Base-by-base conservation (phyloP, 1,284 basidiomycete species). In the Ustilago tritici region DNA sequence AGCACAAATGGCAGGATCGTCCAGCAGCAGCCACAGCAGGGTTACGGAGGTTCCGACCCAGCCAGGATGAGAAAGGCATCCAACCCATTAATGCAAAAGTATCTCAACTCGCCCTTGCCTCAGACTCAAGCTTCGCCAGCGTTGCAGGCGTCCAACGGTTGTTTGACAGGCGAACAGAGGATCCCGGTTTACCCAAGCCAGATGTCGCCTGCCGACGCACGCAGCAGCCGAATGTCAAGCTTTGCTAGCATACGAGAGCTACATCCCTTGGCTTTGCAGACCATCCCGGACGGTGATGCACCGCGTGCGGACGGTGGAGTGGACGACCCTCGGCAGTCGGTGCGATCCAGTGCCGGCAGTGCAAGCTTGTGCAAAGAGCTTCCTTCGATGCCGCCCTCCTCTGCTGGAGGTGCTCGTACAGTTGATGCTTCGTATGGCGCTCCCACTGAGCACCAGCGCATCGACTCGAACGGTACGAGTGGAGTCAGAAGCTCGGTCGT, bases 71-170 rank as follows among this genome's bases (percentile, higher is more conserved):
- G 71, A 19, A 71, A 69, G 43, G 65, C 64, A 2, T 67, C 76
- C 17, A 78, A 70, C 17, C 59, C 76, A 1, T 46, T 74, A 61
- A 70, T 78, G 61, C 67, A 73, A 34, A 74, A 68, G 61, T 74
- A 78, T 28, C 70, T 78, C 65, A 67, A 65, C 53, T 78, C 76
- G 56, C 71, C 76, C 10, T 68, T 56, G 28, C 65, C 62, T 0
- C 69, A 69, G 56, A 76, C 65, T n/a, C 69, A 68, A 53, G 69
- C 69, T 7, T 60, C 69, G 4, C 59, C 73, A 8, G 58, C 55
- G 4, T 31, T 50, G 50, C 4, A 47, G 57, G 23, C 57, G 54
- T 17, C 46, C 31, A 11, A 43, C 23, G 52, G 56, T 62, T 52
- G 61, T 47, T 36, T 46, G 61, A 15, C 36, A 59, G 23, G 50